Evolutionary conservation across 306 rosid species (phyloP), one percentile per base, ranked within the genome.

Genomic region (Cucurbita moschata): DNA sequence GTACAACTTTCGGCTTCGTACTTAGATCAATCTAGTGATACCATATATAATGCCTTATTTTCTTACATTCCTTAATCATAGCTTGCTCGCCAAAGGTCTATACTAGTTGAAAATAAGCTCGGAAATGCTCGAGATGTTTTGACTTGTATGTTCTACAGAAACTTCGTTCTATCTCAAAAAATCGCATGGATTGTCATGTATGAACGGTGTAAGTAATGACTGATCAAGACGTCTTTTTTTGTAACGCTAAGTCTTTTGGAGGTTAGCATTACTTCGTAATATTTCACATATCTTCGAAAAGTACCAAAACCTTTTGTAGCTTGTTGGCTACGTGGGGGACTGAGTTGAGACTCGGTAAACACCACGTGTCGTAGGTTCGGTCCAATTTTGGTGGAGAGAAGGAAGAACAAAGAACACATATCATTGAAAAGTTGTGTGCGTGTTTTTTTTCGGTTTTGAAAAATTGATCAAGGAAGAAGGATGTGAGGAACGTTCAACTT

Each of bases 1-100:
- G 99, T 91, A 76, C 76, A 83, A 60, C 66, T 64, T 60, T 73
- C 63, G 79, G 75, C 75, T 66, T 82, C 38, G 60, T 53, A 21
- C 61, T 55, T 68, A 14, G 30, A 21, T 9, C 59, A 40, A 61
- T 58, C 60, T 73, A 75, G 35, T 68, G 10, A 68, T 68, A 46
- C 13, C 73, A 47, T 15, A 47, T 23, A 47, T 23, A 44, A 54
- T 66, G 72, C 10, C 71, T 19, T 11, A 39, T 42, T 58, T 58
- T 58, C 64, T 58, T 58, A 4, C 42, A 26, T 21, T 21, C 40
- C 39, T 23, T 58, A 64, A 30, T 64, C 71, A 39, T 10, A 42
- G 35, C 15, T 40, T 8, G 71, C 23, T 10, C 52, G 42, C 51
- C 2, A 26, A 14, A 12, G 35, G 35, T 9, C 51, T 46, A 46